Base-by-base conservation (phyloP, 257 asterid genomes). In the Rubia yunnanensis region DNA sequence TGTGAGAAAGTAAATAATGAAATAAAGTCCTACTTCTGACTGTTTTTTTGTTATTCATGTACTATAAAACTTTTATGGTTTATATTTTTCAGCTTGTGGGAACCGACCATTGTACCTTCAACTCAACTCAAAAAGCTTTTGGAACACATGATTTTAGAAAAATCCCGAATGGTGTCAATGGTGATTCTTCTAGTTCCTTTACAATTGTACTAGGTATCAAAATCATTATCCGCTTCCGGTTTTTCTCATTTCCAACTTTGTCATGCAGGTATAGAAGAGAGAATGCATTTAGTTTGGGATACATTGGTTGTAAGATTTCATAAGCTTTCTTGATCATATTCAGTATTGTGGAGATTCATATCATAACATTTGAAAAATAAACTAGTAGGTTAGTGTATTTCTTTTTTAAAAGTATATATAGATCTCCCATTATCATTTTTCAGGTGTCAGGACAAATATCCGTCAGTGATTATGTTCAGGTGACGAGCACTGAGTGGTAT, bases 101-200 rank as follows among this genome's bases (percentile, higher is more conserved):
- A 80, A 92, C 99, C 32, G 99, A 92, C 76, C 99, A 92, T 81
- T 89, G 99, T 81, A 74, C 95, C 74, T 89, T 89, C 79, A 92
- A 87, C 75, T 81, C 96, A 56, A 83, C 95, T 27, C 99, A 92
- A 67, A 92, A 89, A 72, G 85, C 89, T 48, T 76, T 85, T 60
- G 99, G 99, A 70, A 83, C 80, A 73, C 81, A 80, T 58, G 99
- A 92, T 84, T 92, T 92, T 60, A 84, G 97, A 53, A 87, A 89
- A 86, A 92, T 92, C 71, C 99, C 99, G 18, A 89, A 92, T 78
- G 99, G 99, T 44, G 99, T 92, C 71, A 92, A 92, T 74, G 97
- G 99, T 87, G 81, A 54, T 11, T 26, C 24, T 44, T 28, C 46
- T 17, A 23, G 32, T 2, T 23, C 18, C n/a, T 41, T 27, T 30